A percentile compares a stretch with the other conserved stretches of the same genome.
These are phyloP conservation scores for Fusarium caatingaense DNA, from an alignment of 2,329 filamentous ascomycete genomes.

Conservation along the genomic window DNA sequence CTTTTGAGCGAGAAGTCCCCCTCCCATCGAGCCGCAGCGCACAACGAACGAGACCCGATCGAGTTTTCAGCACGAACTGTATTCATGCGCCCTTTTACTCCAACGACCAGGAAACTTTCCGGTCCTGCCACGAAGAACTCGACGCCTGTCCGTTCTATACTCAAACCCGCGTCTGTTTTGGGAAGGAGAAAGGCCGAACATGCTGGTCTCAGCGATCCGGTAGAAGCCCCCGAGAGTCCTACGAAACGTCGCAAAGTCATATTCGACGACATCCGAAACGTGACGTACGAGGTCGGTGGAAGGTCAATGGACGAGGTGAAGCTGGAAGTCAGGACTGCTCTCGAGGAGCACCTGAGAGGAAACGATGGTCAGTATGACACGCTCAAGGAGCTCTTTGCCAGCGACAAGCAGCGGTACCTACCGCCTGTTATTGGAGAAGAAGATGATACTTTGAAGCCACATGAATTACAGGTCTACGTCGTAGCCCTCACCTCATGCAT, in stretches of 20 bases:
- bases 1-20: slow-evolving; percentile 15
- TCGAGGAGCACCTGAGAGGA: slow-evolving; percentile 67
- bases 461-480: slow-evolving; percentile 70
- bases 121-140: slow-evolving; percentile 50
- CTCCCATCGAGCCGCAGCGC: slow-evolving; percentile 13
- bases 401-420: slow-evolving; percentile 58
- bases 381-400: slow-evolving; percentile 69
- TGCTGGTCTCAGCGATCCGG: slow-evolving; percentile 55
- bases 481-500: slow-evolving; percentile 71
- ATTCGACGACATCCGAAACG: slow-evolving; percentile 68
- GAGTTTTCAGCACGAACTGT: slow-evolving; percentile 15
- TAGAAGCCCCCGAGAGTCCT: slow-evolving; percentile 56
- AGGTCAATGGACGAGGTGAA: slow-evolving; percentile 67
- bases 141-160: slow-evolving; percentile 64
- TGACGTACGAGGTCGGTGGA: slow-evolving; percentile 65
- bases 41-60: slow-evolving; percentile 23
- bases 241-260: slow-evolving; percentile 68
- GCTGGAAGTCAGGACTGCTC: slow-evolving; percentile 63
- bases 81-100: slow-evolving; percentile 49
- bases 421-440: slow-evolving; percentile 57
- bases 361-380: slow-evolving; percentile 70
- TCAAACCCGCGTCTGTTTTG: slow-evolving; percentile 61
- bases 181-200: slow-evolving; percentile 59
- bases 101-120: slow-evolving; percentile 50
- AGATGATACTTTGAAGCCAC: slow-evolving; percentile 61